These are phyloP conservation scores for Austroboletus niveus DNA, from an alignment of 1,284 basidiomycete species.

Conservation along the genomic window DNA sequence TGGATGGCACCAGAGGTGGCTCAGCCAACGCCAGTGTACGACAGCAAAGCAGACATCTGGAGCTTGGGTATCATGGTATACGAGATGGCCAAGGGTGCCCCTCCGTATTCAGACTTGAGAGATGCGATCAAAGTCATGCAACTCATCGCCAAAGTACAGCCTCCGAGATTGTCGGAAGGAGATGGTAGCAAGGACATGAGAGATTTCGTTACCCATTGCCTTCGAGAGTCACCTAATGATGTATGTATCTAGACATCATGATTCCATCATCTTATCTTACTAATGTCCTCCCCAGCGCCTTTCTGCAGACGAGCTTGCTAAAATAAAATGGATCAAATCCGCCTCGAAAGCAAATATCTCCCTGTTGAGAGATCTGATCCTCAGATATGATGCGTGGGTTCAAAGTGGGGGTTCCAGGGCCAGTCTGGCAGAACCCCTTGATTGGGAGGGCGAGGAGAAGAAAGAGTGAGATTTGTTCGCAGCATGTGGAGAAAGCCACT, in stretches of 20 bases:
- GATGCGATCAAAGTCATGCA: conserved; percentile 89
- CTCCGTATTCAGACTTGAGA: conserved; percentile 80
- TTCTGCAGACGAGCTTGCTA: conserved; percentile 86
- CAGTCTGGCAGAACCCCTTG: conserved; percentile 72
- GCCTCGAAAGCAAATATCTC: conserved; percentile 68
- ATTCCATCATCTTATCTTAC: neutral
- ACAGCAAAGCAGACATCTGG: conserved; percentile 97
- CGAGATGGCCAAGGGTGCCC: conserved; percentile 94
- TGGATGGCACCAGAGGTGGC: conserved; percentile 99
- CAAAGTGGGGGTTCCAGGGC: conserved; percentile 79
- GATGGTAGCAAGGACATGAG: conserved; percentile 84
- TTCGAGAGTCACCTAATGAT: conserved; percentile 81
- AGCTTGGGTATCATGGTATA: conserved; percentile 93
- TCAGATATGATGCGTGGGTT: conserved; percentile 74
- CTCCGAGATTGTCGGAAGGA: conserved; percentile 76
- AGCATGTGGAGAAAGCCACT: conserved; percentile 5
- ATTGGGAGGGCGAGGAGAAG: conserved; percentile 67
- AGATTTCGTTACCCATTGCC: conserved; percentile 85
- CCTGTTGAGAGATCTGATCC: conserved; percentile 81
- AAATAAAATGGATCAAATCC: conserved; percentile 92
- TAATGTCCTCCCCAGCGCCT: conserved; percentile 58
- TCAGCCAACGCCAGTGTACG: conserved; percentile 83
- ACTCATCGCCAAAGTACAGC: conserved; percentile 85
- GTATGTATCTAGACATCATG: conserved; percentile 45
- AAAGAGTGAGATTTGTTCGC: conserved; percentile 40